These are phyloP conservation scores for Dendrostoma leiphaemia DNA, from an alignment of 2,329 filamentous ascomycete genomes.

Conservation along the genomic window DNA sequence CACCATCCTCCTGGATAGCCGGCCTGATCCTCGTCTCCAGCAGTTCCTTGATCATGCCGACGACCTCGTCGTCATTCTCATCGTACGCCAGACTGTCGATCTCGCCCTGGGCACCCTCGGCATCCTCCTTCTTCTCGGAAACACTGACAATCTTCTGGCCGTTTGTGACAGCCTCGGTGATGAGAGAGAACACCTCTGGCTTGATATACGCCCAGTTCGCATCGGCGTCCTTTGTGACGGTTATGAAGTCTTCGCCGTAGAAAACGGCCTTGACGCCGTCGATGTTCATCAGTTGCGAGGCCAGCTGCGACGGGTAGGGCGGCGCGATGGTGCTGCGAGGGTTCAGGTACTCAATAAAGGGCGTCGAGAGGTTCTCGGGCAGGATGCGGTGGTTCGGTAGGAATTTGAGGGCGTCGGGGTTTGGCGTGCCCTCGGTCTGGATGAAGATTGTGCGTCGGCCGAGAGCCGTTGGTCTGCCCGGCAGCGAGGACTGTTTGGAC, in stretches of 20 bases:
- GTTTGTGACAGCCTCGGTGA: conserved; percentile 86
- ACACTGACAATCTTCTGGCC: conserved; percentile 79
- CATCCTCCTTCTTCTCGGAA: conserved; percentile 54
- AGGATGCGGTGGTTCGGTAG: conserved; percentile 86
- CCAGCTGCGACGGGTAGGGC: conserved; percentile 87
- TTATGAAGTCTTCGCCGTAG: conserved; percentile 94
- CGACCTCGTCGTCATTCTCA: conserved; percentile 89
- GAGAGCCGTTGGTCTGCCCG: conserved; percentile 23
- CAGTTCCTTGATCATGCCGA: conserved; percentile 98
- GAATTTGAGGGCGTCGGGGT: conserved; percentile 95
- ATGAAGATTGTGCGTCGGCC: conserved; percentile 84
- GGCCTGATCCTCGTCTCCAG: conserved; percentile 93
- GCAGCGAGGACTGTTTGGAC: conserved; percentile 13
- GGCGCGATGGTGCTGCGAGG: conserved; percentile 85
- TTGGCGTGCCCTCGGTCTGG: conserved; percentile 92
- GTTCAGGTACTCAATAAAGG: conserved; percentile 89
- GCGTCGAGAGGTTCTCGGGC: conserved; percentile 66
- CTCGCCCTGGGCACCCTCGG: conserved; percentile 39
- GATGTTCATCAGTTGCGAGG: conserved; percentile 85
- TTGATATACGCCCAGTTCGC: conserved; percentile 94
- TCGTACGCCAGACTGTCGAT: conserved; percentile 77
- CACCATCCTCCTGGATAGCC: conserved; percentile 95
- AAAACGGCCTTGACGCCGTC: conserved; percentile 95
- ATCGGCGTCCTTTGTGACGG: conserved; percentile 84
- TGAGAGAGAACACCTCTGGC: conserved; percentile 91